Percentiles rank a stretch among this genome's conserved stretches.
Evolutionary conservation across 768 basidiomycete species (phyloP).

Genomic region (Gymnopilus junonius): DNA sequence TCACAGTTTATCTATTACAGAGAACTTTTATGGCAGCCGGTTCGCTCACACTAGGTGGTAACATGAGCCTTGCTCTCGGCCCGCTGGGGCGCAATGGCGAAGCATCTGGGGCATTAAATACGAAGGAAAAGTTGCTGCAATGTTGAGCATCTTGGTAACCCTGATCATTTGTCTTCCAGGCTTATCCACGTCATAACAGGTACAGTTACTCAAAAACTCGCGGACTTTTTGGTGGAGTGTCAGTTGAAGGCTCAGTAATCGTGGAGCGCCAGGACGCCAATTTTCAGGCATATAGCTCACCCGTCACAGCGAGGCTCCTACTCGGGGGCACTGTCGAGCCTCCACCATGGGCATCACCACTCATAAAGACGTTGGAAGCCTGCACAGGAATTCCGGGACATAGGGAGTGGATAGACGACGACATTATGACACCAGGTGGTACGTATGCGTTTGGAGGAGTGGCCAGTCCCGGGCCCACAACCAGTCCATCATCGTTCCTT

Average conservation of each 20-base stretch:
- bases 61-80: conserved; percentile 87
- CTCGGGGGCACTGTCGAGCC: conserved; percentile 76
- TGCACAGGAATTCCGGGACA: conserved; percentile 74
- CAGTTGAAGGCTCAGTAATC: conserved; percentile 88
- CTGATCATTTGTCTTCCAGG: conserved; percentile 1
- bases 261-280: conserved; percentile 96
- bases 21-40: conserved; percentile 95
- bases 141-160: conserved; percentile 50
- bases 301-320: conserved; percentile 78
- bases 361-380: conserved; percentile 75
- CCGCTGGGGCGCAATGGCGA: conserved; percentile 96
- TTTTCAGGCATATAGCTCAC: conserved; percentile 72
- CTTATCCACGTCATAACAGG: conserved; percentile 40
- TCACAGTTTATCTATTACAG: conserved; percentile 33
- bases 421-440: conserved; percentile 34
- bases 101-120: conserved; percentile 80
- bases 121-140: conserved; percentile 87
- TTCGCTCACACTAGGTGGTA: conserved; percentile 87
- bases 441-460: conserved; percentile 65
- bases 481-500: conserved; percentile 38
- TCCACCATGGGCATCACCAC: conserved; percentile 77
- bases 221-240: conserved; percentile 92
- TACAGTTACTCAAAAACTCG: conserved; percentile 92
- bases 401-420: conserved; percentile 69
- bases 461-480: conserved; percentile 42